phyloP scores from a whole-genome alignment of 1,284 basidiomycete species.

The Austropuccinia psidii region DNA sequence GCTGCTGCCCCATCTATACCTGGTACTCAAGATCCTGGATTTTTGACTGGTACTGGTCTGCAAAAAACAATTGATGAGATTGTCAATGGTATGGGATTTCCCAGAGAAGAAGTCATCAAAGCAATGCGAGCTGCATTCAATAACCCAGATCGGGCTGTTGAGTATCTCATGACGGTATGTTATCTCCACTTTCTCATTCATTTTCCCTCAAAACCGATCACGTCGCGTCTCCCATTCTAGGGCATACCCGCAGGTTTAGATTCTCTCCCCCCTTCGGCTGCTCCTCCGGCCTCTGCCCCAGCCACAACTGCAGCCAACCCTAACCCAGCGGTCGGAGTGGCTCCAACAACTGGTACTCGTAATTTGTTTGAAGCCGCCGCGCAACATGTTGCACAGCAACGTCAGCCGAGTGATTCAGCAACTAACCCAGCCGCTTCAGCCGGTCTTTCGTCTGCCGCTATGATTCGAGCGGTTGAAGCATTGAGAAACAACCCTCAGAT shows the following conservation, averaged over 20 bases:
- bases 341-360: conserved; percentile 51
- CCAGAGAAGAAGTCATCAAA: conserved; percentile 70
- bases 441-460: conserved; percentile 26
- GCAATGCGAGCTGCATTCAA: conserved; percentile 92
- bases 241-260: conserved; percentile 69
- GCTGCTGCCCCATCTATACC: not conserved
- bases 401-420: conserved; percentile 48
- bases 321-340: conserved; percentile 44
- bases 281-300: conserved; percentile 46
- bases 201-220: conserved; percentile 2
- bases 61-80: conserved; percentile 71
- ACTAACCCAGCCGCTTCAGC: conserved; percentile 44
- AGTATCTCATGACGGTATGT: conserved; percentile 87
- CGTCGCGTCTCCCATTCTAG: conserved; percentile 49
- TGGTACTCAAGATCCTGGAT: conserved; percentile 16
- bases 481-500: conserved; percentile 47
- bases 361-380: conserved; percentile 63
- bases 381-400: conserved; percentile 46
- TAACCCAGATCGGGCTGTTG: conserved; percentile 94
- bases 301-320: conserved; percentile 49
- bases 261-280: conserved; percentile 42
- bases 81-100: conserved; percentile 85
- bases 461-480: conserved; percentile 46
- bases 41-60: conserved; percentile 65
- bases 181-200: not conserved